These are phyloP conservation scores for Aspergillus sp. DNA, from an alignment of 2,329 filamentous ascomycete species.

Conservation along the genomic window DNA sequence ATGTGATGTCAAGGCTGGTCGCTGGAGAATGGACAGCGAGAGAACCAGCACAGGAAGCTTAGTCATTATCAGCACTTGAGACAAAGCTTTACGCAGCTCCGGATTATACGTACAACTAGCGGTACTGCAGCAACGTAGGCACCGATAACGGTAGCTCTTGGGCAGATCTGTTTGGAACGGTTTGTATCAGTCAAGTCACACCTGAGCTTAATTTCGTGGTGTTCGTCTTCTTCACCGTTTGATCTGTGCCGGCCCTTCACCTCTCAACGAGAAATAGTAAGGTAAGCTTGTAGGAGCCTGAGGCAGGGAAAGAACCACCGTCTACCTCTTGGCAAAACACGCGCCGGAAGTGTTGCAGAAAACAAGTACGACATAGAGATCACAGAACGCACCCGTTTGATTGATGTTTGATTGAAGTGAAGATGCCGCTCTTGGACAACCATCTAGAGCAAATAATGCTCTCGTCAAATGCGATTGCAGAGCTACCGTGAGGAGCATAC, in stretches of 20 bases:
- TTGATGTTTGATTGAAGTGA: slow-evolving; percentile 11
- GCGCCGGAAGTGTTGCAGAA: not conserved
- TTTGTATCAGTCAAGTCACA: not conserved
- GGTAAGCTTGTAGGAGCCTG: slow-evolving; percentile 5
- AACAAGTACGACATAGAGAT: not conserved
- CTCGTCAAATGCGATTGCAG: slow-evolving; percentile 74
- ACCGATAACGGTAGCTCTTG: not conserved
- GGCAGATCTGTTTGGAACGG: too few relatives aligned
- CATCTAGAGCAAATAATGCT: slow-evolving; percentile 76
- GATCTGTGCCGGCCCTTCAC: not conserved
- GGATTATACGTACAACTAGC: not conserved
- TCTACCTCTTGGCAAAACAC: slow-evolving; percentile 6
- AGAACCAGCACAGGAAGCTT: slow-evolving; percentile 33
- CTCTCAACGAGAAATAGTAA: not conserved
- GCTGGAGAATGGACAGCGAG: slow-evolving; percentile 27
- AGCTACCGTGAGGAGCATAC: slow-evolving; percentile 61
- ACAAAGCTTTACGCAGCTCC: not conserved
- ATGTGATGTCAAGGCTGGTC: slow-evolving; percentile 41
- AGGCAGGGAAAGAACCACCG: slow-evolving; percentile 10
- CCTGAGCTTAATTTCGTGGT: not conserved
- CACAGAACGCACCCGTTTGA: not conserved
- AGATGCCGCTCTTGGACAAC: slow-evolving; percentile 67
- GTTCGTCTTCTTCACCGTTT: not conserved
- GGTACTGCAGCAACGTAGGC: not conserved
- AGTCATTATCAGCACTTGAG: slow-evolving; percentile 28